Evolutionary conservation across 2,329 filamentous ascomycete species (phyloP).

Genomic region (Pseudogymnoascus destructans): DNA sequence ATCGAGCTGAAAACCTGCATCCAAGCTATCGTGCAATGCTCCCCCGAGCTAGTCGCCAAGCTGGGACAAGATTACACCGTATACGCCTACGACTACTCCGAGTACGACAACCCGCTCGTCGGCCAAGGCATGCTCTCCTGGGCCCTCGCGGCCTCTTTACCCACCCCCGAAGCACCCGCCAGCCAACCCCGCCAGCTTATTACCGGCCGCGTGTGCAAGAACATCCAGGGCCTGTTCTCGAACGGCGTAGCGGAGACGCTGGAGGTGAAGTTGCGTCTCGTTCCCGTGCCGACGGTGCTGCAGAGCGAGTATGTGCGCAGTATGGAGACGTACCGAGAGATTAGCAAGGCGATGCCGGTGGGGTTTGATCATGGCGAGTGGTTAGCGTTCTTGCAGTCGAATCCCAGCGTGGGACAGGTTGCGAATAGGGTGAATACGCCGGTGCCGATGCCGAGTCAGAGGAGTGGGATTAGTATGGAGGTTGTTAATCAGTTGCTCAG

Average conservation of each 20-base stretch:
- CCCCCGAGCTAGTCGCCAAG: slow-evolving; percentile 72
- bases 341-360: slow-evolving; percentile 43
- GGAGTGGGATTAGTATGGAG: slow-evolving; percentile 24
- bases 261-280: slow-evolving; percentile 82
- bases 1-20: slow-evolving; percentile 80
- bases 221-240: slow-evolving; percentile 69
- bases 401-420: slow-evolving; percentile 38
- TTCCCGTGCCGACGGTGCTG: slow-evolving; percentile 49
- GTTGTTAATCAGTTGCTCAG: slow-evolving; percentile 25
- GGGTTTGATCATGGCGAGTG: slow-evolving; percentile 63
- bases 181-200: slow-evolving; percentile 57
- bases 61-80: slow-evolving; percentile 75
- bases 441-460: slow-evolving; percentile 13
- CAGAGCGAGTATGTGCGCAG: slow-evolving; percentile 47
- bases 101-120: slow-evolving; percentile 82
- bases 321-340: slow-evolving; percentile 46
- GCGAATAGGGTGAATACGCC: slow-evolving; percentile 20
- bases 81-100: slow-evolving; percentile 93
- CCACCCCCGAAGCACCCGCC: slow-evolving; percentile 39
- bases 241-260: slow-evolving; percentile 76
- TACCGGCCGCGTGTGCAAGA: slow-evolving; percentile 81
- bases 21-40: slow-evolving; percentile 62
- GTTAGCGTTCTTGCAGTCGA: slow-evolving; percentile 63
- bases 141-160: slow-evolving; percentile 48
- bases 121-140: slow-evolving; percentile 92